A percentile compares a stretch with the other conserved stretches of the same genome.
Evolutionary conservation across 345 rosid genomes (phyloP).

Genomic region (Mangifera indica): DNA sequence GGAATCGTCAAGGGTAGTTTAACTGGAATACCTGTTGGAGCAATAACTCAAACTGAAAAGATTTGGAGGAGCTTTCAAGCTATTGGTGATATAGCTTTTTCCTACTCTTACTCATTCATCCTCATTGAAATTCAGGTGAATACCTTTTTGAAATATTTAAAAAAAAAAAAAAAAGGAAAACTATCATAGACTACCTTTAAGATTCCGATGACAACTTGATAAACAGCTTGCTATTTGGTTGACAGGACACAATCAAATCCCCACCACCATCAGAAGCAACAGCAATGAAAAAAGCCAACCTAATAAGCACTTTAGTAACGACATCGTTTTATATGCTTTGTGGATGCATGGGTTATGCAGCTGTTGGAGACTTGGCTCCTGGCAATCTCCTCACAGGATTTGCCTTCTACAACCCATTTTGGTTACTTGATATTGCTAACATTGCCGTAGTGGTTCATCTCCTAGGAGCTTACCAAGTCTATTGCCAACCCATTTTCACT

Average conservation of each 20-base stretch:
- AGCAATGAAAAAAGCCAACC: constrained; percentile 47
- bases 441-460: constrained; percentile 54
- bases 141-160: not conserved
- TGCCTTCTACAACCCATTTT: constrained; percentile 53
- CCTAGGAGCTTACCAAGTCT: constrained; percentile 65
- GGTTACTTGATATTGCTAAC: constrained; percentile 60
- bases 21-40: constrained; percentile 63
- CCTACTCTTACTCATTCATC: constrained; percentile 66
- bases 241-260: constrained; percentile 44
- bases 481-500: constrained; percentile 49
- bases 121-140: constrained; percentile 80
- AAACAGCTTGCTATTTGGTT: not conserved
- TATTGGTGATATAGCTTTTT: constrained; percentile 78
- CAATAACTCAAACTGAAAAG: constrained; percentile 59
- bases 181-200: not conserved
- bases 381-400: constrained; percentile 58
- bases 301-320: constrained; percentile 35
- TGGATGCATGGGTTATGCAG: constrained; percentile 57
- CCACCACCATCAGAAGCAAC: constrained; percentile 49
- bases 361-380: constrained; percentile 50
- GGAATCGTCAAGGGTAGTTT: constrained; percentile 63
- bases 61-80: constrained; percentile 78
- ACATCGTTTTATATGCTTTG: constrained; percentile 50
- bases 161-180: too few species aligned
- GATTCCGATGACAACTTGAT: not conserved